Percentiles rank a stretch among this genome's conserved stretches.
Conservation (phyloP, 2,329 filamentous ascomycete genomes). For the Ophioceras dolichostomum region DNA sequence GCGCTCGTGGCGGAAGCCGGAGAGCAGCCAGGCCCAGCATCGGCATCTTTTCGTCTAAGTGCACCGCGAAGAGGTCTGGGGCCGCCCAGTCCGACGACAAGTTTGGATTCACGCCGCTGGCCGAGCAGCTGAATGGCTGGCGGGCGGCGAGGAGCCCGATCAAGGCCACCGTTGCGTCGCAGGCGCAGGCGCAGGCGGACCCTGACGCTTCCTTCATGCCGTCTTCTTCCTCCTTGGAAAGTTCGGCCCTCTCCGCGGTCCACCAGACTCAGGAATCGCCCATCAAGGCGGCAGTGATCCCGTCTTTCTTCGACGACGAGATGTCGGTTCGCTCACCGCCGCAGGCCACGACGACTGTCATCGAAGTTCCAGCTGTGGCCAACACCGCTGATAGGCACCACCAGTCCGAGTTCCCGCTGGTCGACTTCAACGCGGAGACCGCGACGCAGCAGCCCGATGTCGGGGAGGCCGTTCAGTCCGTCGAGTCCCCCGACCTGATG, state of each 20-base stretch:
- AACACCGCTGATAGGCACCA: conserved; percentile 17
- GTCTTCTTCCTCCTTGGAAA: no score
- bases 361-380: conserved; percentile 7
- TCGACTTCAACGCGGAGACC: neutral
- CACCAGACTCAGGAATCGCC: conserved; percentile 21
- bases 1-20: conserved; percentile 11
- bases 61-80: conserved; percentile 15
- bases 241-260: conserved; percentile 3
- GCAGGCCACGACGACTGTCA: neutral
- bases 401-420: conserved; percentile 1
- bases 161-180: conserved; percentile 20
- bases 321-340: conserved; percentile 29
- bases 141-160: conserved; percentile 44
- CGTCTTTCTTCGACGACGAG: conserved; percentile 51
- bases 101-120: conserved; percentile 52
- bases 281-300: conserved; percentile 27
- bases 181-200: conserved; percentile 13
- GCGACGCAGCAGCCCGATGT: conserved; percentile 11
- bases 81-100: conserved; percentile 2
- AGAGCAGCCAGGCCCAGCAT: conserved; percentile 9
- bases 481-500: no score
- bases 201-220: conserved; percentile 7
- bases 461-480: conserved; percentile 15
- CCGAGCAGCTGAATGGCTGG: conserved; percentile 50
- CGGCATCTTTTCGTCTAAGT: conserved; percentile 13